Evolutionary conservation across 371 early-diverging fungal genomes (phyloP), one percentile per base, ranked within the genome.

Genomic region (Blakeslea trispora): DNA sequence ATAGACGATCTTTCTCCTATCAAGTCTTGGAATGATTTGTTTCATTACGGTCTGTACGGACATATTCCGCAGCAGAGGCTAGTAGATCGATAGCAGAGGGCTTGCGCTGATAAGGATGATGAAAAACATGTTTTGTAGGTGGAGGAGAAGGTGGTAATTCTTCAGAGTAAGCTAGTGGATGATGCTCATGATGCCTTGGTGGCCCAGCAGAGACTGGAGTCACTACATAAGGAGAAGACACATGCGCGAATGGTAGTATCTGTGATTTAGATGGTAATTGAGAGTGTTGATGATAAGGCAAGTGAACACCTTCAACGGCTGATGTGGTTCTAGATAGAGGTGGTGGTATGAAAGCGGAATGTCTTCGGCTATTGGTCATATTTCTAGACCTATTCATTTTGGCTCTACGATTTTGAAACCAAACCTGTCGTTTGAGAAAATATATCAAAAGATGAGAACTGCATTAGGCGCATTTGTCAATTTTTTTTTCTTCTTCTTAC

Each of bases 391-490:
- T 41, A 57, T 92, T 94, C 32, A 86, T 81, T 69, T 93, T 94
- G 7, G 95, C 94, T 49, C 99, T 82, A 62, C 93, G 83, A 83
- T 98, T 98, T 71, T 98, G 99, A 82, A 98, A 98, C 99, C 99
- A 97, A 60, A 97, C 92, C 77, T 96, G 92, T 15, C 10, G 50
- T 28, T 40, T 45, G 40, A 48, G 41, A 24, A 35, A 13, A n/a
- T n/a, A n/a, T n/a, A n/a, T n/a, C n/a, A n/a, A n/a, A n/a, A n/a
- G n/a, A n/a, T n/a, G n/a, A n/a, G n/a, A n/a, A n/a, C n/a, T n/a
- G n/a, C n/a, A n/a, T n/a, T n/a, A n/a, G n/a, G n/a, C n/a, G n/a
- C n/a, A n/a, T n/a, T n/a, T n/a, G 31, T 32, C 31, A 5, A 1
- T 32, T 41, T 0, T 47, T 47, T 34, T 1, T 7, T 19, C 42